These are phyloP conservation scores for Colletotrichum sp. DNA, from an alignment of 2,329 filamentous ascomycete genomes.

Conservation along the genomic window DNA sequence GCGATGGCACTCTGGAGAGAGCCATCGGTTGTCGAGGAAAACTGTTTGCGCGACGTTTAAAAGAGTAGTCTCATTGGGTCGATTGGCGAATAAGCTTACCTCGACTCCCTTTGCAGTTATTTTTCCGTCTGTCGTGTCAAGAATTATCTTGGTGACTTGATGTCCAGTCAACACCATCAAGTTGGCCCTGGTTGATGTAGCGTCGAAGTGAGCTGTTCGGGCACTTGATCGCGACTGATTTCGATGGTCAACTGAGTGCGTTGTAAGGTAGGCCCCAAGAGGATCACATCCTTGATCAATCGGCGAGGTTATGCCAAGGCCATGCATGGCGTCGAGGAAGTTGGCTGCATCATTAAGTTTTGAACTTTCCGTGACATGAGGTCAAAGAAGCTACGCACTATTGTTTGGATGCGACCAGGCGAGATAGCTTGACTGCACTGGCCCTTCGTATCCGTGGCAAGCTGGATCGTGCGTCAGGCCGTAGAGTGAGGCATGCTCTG, in stretches of 20 bases:
- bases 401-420: conserved; percentile 12
- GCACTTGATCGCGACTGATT: conserved; percentile 11
- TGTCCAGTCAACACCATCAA: conserved; percentile 19
- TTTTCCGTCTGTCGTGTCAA: conserved; percentile 12
- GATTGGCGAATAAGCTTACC: neutral
- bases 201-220: neutral
- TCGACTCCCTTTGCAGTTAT: conserved; percentile 26
- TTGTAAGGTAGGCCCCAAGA: neutral
- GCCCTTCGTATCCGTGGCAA: neutral
- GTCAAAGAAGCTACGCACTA: neutral
- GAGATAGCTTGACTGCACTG: conserved; percentile 7
- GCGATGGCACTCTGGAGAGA: neutral
- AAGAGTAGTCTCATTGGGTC: neutral
- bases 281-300: neutral
- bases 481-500: conserved; percentile 17
- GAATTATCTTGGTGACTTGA: conserved; percentile 23
- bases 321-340: neutral
- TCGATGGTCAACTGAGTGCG: neutral
- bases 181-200: neutral
- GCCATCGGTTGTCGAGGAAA: neutral
- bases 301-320: neutral
- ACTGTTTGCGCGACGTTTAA: neutral
- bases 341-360: neutral
- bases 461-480: conserved; percentile 19
- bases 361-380: neutral